phyloP scores from a whole-genome alignment of 2,329 filamentous ascomycete genomes.

The Sclerotinia trifoliorum region DNA sequence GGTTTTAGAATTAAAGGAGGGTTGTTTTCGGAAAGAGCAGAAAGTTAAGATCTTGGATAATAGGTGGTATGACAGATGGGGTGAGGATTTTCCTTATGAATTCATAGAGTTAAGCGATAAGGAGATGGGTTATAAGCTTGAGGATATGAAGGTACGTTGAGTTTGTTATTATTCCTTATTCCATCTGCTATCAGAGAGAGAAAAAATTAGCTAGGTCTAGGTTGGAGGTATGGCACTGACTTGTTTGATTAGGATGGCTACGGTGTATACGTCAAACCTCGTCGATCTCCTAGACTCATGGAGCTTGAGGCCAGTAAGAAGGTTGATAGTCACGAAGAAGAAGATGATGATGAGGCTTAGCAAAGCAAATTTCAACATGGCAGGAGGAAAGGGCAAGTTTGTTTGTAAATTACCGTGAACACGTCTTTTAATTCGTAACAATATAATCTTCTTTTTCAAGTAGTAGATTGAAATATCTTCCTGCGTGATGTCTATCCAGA shows the following conservation, averaged over 20 bases:
- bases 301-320: neutral
- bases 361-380: neutral
- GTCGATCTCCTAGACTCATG: neutral
- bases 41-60: conserved; percentile 8
- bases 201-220: neutral
- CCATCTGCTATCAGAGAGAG: neutral
- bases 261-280: neutral
- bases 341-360: neutral
- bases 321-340: neutral
- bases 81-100: neutral
- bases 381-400: too few species aligned
- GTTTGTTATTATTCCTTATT: neutral
- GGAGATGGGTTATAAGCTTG: conserved; percentile 2
- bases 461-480: neutral
- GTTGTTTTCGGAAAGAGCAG: conserved; percentile 5
- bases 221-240: neutral
- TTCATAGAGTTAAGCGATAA: neutral
- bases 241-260: conserved; percentile 5
- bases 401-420: neutral
- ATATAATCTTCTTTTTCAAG: neutral
- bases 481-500: too few species aligned
- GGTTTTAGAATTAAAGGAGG: conserved; percentile 10
- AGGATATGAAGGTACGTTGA: conserved; percentile 6
- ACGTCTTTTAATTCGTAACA: neutral
- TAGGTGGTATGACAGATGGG: conserved; percentile 12